Percentiles rank a stretch among this genome's conserved stretches.
Evolutionary conservation across 2,329 filamentous ascomycete species (phyloP).

Genomic region (Verticillium dahliae): DNA sequence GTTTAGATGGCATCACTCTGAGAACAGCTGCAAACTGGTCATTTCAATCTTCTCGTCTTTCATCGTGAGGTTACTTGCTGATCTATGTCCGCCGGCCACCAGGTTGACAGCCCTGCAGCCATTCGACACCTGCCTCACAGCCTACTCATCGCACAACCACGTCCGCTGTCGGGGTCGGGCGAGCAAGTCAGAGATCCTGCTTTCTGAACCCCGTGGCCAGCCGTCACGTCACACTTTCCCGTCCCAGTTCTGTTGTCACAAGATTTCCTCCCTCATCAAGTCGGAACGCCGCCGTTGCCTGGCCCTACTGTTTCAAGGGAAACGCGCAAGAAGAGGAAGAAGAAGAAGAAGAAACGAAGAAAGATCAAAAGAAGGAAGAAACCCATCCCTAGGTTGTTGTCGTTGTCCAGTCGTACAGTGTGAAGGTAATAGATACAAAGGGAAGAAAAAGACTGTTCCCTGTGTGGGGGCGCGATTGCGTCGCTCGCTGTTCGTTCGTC

Average conservation of each 20-base stretch:
- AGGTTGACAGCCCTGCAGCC: too few species aligned
- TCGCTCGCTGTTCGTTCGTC: not conserved
- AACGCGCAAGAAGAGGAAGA: not conserved
- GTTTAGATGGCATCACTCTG: too few species aligned
- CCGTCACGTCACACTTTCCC: not conserved
- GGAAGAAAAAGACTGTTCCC: not conserved
- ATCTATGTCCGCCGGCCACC: too few species aligned
- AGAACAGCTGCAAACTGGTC: too few species aligned
- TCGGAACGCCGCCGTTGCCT: not conserved
- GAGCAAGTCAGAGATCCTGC: not conserved
- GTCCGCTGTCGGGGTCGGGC: not conserved
- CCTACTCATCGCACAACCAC: not conserved
- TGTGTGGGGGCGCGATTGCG: not conserved
- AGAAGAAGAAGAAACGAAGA: not conserved
- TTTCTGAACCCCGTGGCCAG: not conserved
- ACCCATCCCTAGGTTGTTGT: not conserved
- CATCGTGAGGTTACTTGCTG: too few species aligned
- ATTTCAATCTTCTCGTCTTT: too few species aligned
- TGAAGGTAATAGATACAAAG: slow-evolving; percentile 3
- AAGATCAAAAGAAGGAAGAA: not conserved
- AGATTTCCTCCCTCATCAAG: not conserved
- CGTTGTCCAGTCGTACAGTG: slow-evolving; percentile 1
- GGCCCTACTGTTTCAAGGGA: not conserved
- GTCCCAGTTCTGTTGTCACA: not conserved
- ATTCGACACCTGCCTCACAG: too few species aligned